A percentile compares a stretch with the other conserved stretches of the same genome.
Evolutionary conservation across 768 basidiomycete species (phyloP).

Genomic region (Kwoniella shandongensis): DNA sequence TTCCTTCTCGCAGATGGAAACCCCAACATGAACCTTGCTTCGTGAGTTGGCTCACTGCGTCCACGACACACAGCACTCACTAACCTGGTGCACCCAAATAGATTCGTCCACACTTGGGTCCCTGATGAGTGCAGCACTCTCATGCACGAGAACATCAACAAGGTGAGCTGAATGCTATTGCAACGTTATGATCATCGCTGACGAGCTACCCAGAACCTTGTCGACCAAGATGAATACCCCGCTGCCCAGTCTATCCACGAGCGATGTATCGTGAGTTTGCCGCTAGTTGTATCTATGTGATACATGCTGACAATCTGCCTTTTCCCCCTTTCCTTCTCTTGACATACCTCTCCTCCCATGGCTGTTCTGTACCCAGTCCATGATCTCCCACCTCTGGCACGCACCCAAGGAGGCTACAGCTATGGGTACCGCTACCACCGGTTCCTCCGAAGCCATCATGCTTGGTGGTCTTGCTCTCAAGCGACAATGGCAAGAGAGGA

Average conservation of each 20-base stretch:
- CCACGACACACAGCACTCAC: neutral
- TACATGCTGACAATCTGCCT: neutral
- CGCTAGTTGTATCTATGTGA: neutral
- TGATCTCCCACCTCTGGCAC: conserved; percentile 69
- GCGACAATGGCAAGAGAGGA: conserved; percentile 65
- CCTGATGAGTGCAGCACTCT: conserved; percentile 55
- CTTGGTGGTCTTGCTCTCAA: conserved; percentile 73
- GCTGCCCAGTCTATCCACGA: conserved; percentile 48
- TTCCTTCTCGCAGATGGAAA: conserved; percentile 59
- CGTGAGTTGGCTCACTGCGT: conserved; percentile 35
- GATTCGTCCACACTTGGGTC: conserved; percentile 66
- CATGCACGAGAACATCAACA: conserved; percentile 66
- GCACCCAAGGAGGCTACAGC: conserved; percentile 61
- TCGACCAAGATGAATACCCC: conserved; percentile 71
- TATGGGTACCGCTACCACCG: conserved; percentile 70
- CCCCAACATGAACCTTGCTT: conserved; percentile 65
- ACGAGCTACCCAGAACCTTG: conserved; percentile 57
- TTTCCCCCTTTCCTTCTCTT: neutral
- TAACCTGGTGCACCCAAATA: conserved; percentile 2
- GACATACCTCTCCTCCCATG: conserved; percentile 1
- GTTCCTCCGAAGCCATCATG: conserved; percentile 70
- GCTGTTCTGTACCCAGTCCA: too few relatives aligned
- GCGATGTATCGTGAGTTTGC: conserved; percentile 44
- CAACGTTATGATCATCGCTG: neutral
- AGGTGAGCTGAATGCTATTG: conserved; percentile 44